phyloP scores from a whole-genome alignment of 2,329 filamentous ascomycete genomes.

The Curvularia hawaiiensis region DNA sequence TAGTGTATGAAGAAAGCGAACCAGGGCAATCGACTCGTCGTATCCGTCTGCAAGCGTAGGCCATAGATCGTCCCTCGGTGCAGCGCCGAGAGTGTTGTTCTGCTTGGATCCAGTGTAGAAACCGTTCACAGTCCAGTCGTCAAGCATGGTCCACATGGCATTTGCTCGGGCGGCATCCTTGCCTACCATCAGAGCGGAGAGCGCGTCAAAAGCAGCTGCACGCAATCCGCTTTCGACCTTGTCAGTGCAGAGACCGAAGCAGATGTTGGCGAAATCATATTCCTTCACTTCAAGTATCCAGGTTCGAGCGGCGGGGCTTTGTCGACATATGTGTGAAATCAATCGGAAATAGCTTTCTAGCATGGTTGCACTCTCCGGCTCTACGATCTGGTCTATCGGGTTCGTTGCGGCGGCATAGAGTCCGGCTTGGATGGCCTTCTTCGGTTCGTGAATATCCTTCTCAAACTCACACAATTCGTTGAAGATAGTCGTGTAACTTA shows the following conservation, averaged over 20 bases:
- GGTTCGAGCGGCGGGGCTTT: slow-evolving; percentile 72
- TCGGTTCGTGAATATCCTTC: slow-evolving; percentile 74
- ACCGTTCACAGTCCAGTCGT: slow-evolving; percentile 69
- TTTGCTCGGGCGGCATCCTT: slow-evolving; percentile 72
- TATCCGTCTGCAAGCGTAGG: slow-evolving; percentile 77
- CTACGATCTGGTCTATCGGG: slow-evolving; percentile 66
- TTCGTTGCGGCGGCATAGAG: slow-evolving; percentile 50
- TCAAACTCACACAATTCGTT: slow-evolving; percentile 87
- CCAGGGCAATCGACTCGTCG: slow-evolving; percentile 84
- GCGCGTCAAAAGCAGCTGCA: slow-evolving; percentile 80
- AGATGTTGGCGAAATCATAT: slow-evolving; percentile 72
- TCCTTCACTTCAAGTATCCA: slow-evolving; percentile 73
- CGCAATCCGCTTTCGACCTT: slow-evolving; percentile 77
- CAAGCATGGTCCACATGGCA: slow-evolving; percentile 79
- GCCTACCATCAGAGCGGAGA: slow-evolving; percentile 75
- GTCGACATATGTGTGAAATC: slow-evolving; percentile 77
- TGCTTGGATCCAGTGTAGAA: slow-evolving; percentile 43
- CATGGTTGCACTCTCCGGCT: slow-evolving; percentile 96
- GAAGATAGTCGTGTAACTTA: slow-evolving; percentile 94
- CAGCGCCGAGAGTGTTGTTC: slow-evolving; percentile 27
- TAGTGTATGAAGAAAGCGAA: slow-evolving; percentile 75
- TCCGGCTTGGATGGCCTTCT: slow-evolving; percentile 65
- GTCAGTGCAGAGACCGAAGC: slow-evolving; percentile 80
- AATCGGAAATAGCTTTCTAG: slow-evolving; percentile 91
- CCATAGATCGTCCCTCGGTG: slow-evolving; percentile 59